phyloP scores from a whole-genome alignment of 1,284 basidiomycete species.

The Rhodotorula sp. region DNA sequence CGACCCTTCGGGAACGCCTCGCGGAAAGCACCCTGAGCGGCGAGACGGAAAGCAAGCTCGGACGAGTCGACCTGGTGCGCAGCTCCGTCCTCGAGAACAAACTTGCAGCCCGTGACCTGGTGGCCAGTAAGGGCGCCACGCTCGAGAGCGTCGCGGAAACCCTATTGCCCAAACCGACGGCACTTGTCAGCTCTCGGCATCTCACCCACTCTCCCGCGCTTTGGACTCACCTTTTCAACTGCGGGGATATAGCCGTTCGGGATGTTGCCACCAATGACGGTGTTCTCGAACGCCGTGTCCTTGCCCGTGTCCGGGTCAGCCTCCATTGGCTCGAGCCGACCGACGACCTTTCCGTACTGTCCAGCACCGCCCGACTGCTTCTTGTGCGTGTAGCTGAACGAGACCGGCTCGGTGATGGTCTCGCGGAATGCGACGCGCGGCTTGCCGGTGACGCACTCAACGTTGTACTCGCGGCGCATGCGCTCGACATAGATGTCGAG shows the following conservation, averaged over 20 bases:
- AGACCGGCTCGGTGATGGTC: slow-evolving; percentile 76
- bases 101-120: slow-evolving; percentile 77
- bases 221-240: slow-evolving; percentile 73
- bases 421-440: slow-evolving; percentile 97
- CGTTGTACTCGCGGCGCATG: slow-evolving; percentile 96
- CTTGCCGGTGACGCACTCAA: slow-evolving; percentile 89
- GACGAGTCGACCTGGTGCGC: slow-evolving; percentile 96
- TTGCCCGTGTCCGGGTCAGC: slow-evolving; percentile 73
- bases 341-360: slow-evolving; percentile 91
- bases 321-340: slow-evolving; percentile 89
- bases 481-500: slow-evolving; percentile 99
- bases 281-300: slow-evolving; percentile 83
- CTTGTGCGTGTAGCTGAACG: slow-evolving; percentile 94
- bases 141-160: slow-evolving; percentile 90
- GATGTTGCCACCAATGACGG: slow-evolving; percentile 88
- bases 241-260: slow-evolving; percentile 91
- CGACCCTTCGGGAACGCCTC: slow-evolving; percentile 77
- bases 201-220: too few relatives aligned
- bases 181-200: background rate
- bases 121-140: slow-evolving; percentile 90
- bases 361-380: slow-evolving; percentile 98
- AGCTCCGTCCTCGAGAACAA: slow-evolving; percentile 88
- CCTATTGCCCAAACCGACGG: slow-evolving; percentile 55
- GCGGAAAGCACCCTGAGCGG: slow-evolving; percentile 86
- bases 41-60: slow-evolving; percentile 90